These are phyloP conservation scores for Paratrimastix pyriformis DNA, from an alignment of 78 protist species.

Conservation along the genomic window DNA sequence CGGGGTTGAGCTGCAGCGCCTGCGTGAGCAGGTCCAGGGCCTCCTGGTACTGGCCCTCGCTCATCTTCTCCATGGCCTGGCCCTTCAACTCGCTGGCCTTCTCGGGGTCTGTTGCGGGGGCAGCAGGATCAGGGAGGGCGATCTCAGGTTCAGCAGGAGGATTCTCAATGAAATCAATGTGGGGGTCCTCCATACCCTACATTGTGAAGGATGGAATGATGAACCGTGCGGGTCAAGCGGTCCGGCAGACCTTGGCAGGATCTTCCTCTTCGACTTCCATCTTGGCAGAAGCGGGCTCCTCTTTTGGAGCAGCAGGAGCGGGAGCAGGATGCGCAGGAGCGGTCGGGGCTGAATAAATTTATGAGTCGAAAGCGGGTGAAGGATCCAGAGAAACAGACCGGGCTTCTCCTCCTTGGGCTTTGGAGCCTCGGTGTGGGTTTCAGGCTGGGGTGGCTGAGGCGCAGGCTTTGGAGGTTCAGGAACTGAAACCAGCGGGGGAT, in stretches of 20 bases:
- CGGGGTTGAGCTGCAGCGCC: background rate
- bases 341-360: no score
- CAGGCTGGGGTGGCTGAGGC: background rate
- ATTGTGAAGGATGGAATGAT: no score
- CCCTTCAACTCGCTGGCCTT: background rate
- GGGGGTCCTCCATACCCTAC: background rate
- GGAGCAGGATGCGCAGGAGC: background rate
- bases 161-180: background rate
- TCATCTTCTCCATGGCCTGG: background rate
- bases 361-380: no score
- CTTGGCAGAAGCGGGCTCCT: background rate
- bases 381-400: no score
- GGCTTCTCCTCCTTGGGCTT: background rate
- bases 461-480: background rate
- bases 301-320: background rate
- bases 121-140: background rate
- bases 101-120: background rate
- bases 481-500: background rate
- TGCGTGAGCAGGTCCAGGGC: conserved; percentile 13
- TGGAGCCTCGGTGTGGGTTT: background rate
- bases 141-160: background rate
- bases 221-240: no score
- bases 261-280: background rate
- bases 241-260: no score
- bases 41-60: background rate